Evolutionary conservation across 2,329 filamentous ascomycete species (phyloP), one percentile per base, ranked within the genome.

Genomic region (Talaromyces amestolkiae): DNA sequence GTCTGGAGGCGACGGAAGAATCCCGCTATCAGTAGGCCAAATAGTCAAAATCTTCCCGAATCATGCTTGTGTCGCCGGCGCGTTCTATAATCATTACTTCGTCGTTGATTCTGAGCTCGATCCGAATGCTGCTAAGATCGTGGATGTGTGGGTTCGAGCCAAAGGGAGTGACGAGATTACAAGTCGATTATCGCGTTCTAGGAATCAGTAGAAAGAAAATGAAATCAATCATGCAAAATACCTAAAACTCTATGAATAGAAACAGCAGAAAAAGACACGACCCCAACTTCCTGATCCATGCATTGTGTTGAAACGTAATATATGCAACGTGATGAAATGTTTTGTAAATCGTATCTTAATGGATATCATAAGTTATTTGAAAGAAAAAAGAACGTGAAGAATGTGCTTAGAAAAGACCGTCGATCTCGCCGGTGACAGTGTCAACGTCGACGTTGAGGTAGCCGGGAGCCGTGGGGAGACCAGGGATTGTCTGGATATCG

Each of bases 401-500:
- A 31, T 31, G 27, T 31, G n/a, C 45, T 59, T 92, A 99, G 79
- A 98, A 99, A 65, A 99, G 85, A 5, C 95, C 91, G 66, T 92
- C 88, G 69, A 94, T 92, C 80, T 94, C 91, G 63, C 91, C 91
- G n/a, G 90, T 93, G 82, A 93, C 90, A 6, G 84, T 80, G 72
- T 94, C 89, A 51, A 89, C 84, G 71, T 97, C 94, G 54, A 97
- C 93, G 73, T 97, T 97, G 68, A 98, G 83, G 76, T 98, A 98
- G 11, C 95, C 95, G 9, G 94, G 95, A 22, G 94, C 94, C 9
- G 95, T 98, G 10, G 94, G 94, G 69, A 99, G 83, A 68, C 95
- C 95, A 15, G 95, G 95, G 69, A 99, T 99, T 1, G 95, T 99
- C 83, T 98, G 95, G 70, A 99, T 98, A 75, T 99, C 95, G 15